These are phyloP conservation scores for Remersonia thermophila DNA, from an alignment of 2,329 filamentous ascomycete genomes.

Conservation along the genomic window DNA sequence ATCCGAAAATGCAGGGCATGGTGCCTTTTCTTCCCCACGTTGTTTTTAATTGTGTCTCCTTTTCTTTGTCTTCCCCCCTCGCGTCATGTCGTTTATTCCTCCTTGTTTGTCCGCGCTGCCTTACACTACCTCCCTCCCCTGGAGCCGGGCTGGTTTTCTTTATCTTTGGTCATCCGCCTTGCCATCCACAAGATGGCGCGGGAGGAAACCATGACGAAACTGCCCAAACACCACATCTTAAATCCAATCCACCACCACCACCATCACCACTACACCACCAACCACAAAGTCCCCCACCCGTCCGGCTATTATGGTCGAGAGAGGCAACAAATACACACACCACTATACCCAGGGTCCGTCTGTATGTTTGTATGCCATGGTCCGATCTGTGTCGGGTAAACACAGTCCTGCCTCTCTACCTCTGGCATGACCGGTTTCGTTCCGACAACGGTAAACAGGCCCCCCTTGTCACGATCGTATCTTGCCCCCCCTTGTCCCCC, in stretches of 20 bases:
- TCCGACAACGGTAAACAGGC: no score
- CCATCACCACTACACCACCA: neutral
- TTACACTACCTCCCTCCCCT: constrained; percentile 7
- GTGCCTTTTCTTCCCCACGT: constrained; percentile 23
- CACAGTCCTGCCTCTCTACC: no score
- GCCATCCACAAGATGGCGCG: no score
- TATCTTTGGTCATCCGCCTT: no score
- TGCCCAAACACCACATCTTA: no score
- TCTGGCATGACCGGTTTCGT: no score
- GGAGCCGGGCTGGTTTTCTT: no score
- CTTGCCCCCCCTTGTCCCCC: no score
- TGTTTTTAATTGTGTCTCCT: constrained; percentile 14
- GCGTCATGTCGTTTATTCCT: neutral
- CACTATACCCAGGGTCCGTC: neutral
- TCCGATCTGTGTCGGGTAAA: no score
- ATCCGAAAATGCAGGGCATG: constrained; percentile 29
- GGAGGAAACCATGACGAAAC: no score
- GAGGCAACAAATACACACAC: neutral
- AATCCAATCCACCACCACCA: no score
- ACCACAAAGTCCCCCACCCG: neutral
- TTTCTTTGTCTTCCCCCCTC: constrained; percentile 12
- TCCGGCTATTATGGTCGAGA: neutral
- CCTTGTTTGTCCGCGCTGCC: constrained; percentile 3
- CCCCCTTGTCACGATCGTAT: no score
- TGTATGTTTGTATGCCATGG: neutral